Percentiles rank a stretch among this genome's conserved stretches.
Conservation (phyloP, 1,139 yeast species). For the Blastobotrys apis region DNA sequence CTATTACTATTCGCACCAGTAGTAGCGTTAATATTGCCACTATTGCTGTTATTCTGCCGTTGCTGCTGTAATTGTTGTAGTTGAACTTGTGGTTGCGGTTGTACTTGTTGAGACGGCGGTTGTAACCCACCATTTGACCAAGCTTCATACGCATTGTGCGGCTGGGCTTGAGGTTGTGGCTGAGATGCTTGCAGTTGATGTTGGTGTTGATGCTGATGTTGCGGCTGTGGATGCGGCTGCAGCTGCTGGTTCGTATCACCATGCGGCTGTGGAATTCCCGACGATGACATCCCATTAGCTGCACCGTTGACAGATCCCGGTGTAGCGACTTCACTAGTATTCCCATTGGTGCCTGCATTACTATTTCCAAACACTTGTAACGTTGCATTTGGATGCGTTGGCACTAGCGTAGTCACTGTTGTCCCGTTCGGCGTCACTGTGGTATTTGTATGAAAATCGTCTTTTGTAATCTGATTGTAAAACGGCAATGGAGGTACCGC, state of each 20-base stretch:
- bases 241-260: not conserved
- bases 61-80: not conserved
- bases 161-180: not conserved
- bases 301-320: not conserved
- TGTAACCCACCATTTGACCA: not conserved
- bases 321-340: not conserved
- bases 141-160: too few relatives aligned
- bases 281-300: not conserved
- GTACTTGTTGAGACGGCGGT: too few relatives aligned
- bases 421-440: slow-evolving; percentile 92
- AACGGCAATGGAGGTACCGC: slow-evolving; percentile 71
- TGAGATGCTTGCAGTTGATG: not conserved
- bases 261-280: not conserved
- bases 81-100: slow-evolving; percentile 1
- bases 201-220: not conserved
- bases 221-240: slow-evolving; percentile 1
- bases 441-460: slow-evolving; percentile 79
- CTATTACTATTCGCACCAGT: not conserved
- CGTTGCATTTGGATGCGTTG: slow-evolving; percentile 32
- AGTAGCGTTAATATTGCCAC: slow-evolving; percentile 11
- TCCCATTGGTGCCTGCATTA: not conserved
- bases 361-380: slow-evolving; percentile 2
- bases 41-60: slow-evolving; percentile 6
- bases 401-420: slow-evolving; percentile 81
- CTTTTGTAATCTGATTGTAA: slow-evolving; percentile 87